A percentile compares a stretch with the other conserved stretches of the same genome.
phyloP scores from a whole-genome alignment of 495 filamentous ascomycete genomes.

The Hapsidospora chrysogenum region DNA sequence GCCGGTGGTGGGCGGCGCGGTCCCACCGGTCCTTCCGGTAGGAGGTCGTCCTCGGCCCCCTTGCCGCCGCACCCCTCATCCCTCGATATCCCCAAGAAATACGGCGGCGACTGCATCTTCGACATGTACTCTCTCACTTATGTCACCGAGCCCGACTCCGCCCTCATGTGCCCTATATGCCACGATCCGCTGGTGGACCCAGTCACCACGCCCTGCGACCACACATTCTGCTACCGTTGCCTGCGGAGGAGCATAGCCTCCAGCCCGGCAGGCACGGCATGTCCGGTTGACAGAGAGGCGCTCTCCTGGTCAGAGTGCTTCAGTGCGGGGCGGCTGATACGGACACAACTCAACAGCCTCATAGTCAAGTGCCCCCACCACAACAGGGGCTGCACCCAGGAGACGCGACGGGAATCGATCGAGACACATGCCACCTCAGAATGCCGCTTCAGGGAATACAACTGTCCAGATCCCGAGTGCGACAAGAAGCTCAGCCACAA shows the following conservation, averaged over 20 bases:
- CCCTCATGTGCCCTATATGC: conserved; percentile 67
- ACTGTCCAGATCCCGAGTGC: conserved; percentile 39
- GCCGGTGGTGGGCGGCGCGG: neutral
- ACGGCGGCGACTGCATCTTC: conserved; percentile 6
- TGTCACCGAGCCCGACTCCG: conserved; percentile 44
- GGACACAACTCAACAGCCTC: conserved; percentile 58
- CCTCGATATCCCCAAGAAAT: neutral
- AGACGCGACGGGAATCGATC: conserved; percentile 48
- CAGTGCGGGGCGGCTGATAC: conserved; percentile 17
- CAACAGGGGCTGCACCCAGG: conserved; percentile 42
- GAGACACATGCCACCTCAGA: conserved; percentile 45
- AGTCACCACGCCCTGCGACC: conserved; percentile 44
- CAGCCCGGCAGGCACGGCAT: conserved; percentile 7
- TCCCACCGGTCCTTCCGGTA: neutral
- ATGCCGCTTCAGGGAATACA: conserved; percentile 57
- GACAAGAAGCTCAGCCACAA: conserved; percentile 18
- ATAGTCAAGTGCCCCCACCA: conserved; percentile 53
- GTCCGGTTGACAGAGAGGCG: conserved; percentile 33
- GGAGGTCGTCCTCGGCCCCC: neutral
- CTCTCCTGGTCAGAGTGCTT: conserved; percentile 15
- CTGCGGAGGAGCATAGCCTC: conserved; percentile 32
- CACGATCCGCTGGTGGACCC: conserved; percentile 55
- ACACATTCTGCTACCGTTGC: conserved; percentile 51
- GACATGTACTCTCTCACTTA: conserved; percentile 54
- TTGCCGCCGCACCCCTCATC: conserved; percentile 1